These are phyloP conservation scores for Tylopilus balloui DNA, from an alignment of 768 basidiomycete species.

Conservation along the genomic window DNA sequence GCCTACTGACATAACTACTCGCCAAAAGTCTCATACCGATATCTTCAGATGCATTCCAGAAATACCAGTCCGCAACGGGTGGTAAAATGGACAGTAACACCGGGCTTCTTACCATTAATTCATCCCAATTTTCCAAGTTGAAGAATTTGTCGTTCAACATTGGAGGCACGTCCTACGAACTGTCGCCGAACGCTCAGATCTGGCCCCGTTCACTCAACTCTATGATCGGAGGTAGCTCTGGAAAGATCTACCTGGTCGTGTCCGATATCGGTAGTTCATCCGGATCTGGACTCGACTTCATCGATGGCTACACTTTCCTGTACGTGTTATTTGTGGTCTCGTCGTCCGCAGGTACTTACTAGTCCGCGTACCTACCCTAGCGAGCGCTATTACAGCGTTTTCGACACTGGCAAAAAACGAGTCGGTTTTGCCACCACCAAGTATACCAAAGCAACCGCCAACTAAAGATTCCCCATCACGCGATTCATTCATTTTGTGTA, in stretches of 20 bases:
- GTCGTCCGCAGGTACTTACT: not conserved
- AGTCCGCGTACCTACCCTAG: not conserved
- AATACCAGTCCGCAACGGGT: conserved; percentile 27
- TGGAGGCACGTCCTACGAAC: conserved; percentile 16
- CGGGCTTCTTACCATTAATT: conserved; percentile 29
- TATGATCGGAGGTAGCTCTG: conserved; percentile 24
- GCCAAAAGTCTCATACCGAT: conserved; percentile 11
- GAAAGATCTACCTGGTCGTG: conserved; percentile 30
- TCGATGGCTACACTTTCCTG: conserved; percentile 22
- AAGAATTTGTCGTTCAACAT: conserved; percentile 27
- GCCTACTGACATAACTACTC: not conserved
- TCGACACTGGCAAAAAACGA: conserved; percentile 6
- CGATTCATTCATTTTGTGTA: not conserved
- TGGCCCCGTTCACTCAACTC: conserved; percentile 33
- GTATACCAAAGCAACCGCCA: not conserved
- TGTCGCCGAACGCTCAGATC: conserved; percentile 30
- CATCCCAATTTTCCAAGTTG: conserved; percentile 24
- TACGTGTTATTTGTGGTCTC: not conserved
- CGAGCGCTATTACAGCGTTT: conserved; percentile 38
- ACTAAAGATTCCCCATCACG: not conserved
- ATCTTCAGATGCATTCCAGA: conserved; percentile 24
- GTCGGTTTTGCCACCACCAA: conserved; percentile 8
- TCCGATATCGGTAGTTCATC: conserved; percentile 15
- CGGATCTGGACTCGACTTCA: conserved; percentile 22
- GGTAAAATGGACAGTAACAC: conserved; percentile 23